These are phyloP conservation scores for Xylaria hypoxylon DNA, from an alignment of 2,329 filamentous ascomycete species.

Conservation along the genomic window DNA sequence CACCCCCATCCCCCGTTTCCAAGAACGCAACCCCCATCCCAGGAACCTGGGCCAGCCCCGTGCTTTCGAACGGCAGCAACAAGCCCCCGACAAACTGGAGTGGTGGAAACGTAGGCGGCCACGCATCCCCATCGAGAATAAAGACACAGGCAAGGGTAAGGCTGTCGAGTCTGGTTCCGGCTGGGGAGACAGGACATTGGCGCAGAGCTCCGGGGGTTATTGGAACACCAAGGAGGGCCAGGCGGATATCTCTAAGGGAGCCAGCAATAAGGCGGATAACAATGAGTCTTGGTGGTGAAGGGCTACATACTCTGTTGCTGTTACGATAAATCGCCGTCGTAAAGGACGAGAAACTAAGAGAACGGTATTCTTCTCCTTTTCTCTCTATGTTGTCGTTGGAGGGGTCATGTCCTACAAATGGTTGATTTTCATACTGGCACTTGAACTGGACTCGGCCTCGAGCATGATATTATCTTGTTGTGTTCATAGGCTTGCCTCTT, in stretches of 20 bases:
- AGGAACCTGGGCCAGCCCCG: conserved; percentile 36
- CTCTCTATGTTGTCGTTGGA: no score
- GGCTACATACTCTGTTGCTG: no score
- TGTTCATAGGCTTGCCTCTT: no score
- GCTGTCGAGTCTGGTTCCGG: conserved; percentile 17
- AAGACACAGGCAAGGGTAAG: conserved; percentile 29
- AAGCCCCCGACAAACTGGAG: conserved; percentile 20
- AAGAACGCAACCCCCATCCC: conserved; percentile 21
- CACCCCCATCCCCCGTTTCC: neutral
- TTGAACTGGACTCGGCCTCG: no score
- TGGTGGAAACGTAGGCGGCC: conserved; percentile 29
- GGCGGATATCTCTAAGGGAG: conserved; percentile 20
- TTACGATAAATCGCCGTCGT: neutral
- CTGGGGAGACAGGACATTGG: conserved; percentile 41
- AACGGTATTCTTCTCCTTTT: no score
- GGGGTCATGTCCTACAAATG: no score
- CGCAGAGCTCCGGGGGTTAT: conserved; percentile 45
- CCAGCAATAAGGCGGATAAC: neutral
- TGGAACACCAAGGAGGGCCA: conserved; percentile 41
- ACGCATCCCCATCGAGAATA: conserved; percentile 16
- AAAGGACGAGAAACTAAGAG: neutral
- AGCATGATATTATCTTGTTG: no score
- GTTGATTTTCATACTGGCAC: no score
- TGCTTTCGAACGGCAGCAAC: conserved; percentile 28
- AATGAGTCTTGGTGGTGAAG: conserved; percentile 35